Percentiles rank a stretch among this genome's conserved stretches.
These are phyloP conservation scores for Penicillium sp. DNA, from an alignment of 2,329 filamentous ascomycete species.

Conservation along the genomic window DNA sequence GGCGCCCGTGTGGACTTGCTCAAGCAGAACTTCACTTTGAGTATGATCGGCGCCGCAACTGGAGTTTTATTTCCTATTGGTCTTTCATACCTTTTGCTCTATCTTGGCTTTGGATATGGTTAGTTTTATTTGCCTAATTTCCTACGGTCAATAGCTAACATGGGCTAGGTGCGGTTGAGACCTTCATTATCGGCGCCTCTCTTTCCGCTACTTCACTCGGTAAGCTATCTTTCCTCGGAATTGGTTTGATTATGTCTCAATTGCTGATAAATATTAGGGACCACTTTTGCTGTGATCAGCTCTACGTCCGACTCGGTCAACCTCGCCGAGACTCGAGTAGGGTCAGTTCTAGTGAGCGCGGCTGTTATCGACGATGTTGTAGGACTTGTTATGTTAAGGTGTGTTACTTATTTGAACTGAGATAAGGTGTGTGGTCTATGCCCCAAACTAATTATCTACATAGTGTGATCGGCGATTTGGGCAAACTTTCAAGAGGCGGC, in stretches of 20 bases:
- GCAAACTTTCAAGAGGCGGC: conserved; percentile 17
- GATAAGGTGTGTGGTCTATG: neutral
- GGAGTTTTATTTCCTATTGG: conserved; percentile 51
- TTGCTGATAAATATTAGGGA: conserved; percentile 18
- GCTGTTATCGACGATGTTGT: conserved; percentile 51
- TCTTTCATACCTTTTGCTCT: conserved; percentile 46
- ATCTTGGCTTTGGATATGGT: conserved; percentile 46
- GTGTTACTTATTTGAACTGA: neutral
- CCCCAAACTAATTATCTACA: neutral
- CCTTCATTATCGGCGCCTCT: conserved; percentile 33
- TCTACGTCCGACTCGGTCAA: conserved; percentile 37
- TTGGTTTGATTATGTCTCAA: too few species aligned
- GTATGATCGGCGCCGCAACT: conserved; percentile 43
- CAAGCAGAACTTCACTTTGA: conserved; percentile 47
- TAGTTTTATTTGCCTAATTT: neutral
- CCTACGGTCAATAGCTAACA: conserved; percentile 3
- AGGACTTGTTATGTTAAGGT: conserved; percentile 43
- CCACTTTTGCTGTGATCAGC: conserved; percentile 33
- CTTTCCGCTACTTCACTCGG: conserved; percentile 34
- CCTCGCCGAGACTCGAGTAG: conserved; percentile 45
- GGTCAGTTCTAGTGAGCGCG: conserved; percentile 48
- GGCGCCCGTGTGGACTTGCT: conserved; percentile 49
- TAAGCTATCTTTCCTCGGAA: conserved; percentile 1
- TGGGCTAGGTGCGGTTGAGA: conserved; percentile 31
- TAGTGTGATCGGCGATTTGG: conserved; percentile 37